Evolutionary conservation across 1,284 basidiomycete genomes (phyloP).

Genomic region (Xerocomus amazonicus): DNA sequence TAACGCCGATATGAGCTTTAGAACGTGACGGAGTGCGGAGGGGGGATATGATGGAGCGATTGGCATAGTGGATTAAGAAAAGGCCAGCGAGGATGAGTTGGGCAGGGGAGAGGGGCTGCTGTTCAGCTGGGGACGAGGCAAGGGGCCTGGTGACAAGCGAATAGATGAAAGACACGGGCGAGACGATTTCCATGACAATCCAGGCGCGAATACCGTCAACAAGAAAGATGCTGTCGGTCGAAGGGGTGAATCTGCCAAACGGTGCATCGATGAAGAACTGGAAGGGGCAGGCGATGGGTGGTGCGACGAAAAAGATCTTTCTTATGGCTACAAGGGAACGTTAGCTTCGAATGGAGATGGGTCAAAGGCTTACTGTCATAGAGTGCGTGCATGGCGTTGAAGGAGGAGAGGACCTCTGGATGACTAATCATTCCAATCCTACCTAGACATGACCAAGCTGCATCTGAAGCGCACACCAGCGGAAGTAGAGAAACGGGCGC

Average conservation of each 20-base stretch:
- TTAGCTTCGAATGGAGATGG: neutral
- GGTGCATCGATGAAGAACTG: slow-evolving; percentile 58
- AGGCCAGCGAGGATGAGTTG: slow-evolving; percentile 56
- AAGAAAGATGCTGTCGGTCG: slow-evolving; percentile 43
- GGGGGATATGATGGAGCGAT: slow-evolving; percentile 81
- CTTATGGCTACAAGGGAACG: slow-evolving; percentile 20
- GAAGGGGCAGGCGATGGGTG: slow-evolving; percentile 21
- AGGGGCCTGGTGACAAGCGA: slow-evolving; percentile 49
- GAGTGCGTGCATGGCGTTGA: slow-evolving; percentile 19
- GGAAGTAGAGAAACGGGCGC: slow-evolving; percentile 55
- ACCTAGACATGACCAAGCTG: slow-evolving; percentile 53
- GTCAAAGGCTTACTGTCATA: slow-evolving; percentile 25
- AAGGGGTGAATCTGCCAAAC: slow-evolving; percentile 72
- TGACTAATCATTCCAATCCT: slow-evolving; percentile 2
- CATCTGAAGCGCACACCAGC: slow-evolving; percentile 67
- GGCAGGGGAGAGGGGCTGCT: slow-evolving; percentile 35
- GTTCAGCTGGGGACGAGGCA: slow-evolving; percentile 28
- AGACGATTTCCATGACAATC: slow-evolving; percentile 84
- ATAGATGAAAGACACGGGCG: slow-evolving; percentile 59
- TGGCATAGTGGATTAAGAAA: slow-evolving; percentile 78
- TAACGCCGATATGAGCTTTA: slow-evolving; percentile 68
- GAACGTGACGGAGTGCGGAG: slow-evolving; percentile 80
- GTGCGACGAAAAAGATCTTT: slow-evolving; percentile 27
- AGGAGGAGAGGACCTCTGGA: neutral
- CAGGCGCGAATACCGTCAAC: slow-evolving; percentile 67